These are phyloP conservation scores for Coccomyxa sp. DNA, from an alignment of 139 green algal genomes.

Conservation along the genomic window DNA sequence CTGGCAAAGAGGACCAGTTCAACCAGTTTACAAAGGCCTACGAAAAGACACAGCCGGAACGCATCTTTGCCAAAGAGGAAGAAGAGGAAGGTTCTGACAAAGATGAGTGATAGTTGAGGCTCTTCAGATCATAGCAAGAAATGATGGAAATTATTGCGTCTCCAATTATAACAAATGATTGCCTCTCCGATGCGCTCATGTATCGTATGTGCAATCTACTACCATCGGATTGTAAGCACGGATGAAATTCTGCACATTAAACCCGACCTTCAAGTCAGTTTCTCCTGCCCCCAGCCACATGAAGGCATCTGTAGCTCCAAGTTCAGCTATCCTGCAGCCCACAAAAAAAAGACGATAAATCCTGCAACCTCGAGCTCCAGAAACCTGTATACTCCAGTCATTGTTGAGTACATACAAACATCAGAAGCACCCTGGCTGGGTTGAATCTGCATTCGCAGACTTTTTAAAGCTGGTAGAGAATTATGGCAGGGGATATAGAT, in stretches of 20 bases:
- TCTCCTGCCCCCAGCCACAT: not conserved
- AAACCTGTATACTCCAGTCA: too few relatives aligned
- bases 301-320: slow-evolving; percentile 62
- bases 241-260: slow-evolving; percentile 55
- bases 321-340: slow-evolving; percentile 84
- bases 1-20: slow-evolving; percentile 52
- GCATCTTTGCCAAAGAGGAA: slow-evolving; percentile 64
- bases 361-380: too few relatives aligned
- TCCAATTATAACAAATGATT: too few relatives aligned
- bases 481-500: too few relatives aligned
- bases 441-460: too few relatives aligned
- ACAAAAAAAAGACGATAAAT: slow-evolving; percentile 39
- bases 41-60: slow-evolving; percentile 69
- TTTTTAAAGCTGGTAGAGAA: too few relatives aligned
- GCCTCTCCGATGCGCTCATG: too few relatives aligned
- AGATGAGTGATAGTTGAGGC: not conserved
- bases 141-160: too few relatives aligned
- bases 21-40: slow-evolving; percentile 65
- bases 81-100: slow-evolving; percentile 49
- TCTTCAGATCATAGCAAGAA: too few relatives aligned
- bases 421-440: too few relatives aligned
- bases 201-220: slow-evolving; percentile 44
- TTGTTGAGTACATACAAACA: too few relatives aligned
- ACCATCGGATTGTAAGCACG: slow-evolving; percentile 51
- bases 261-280: slow-evolving; percentile 2